Evolutionary conservation across 176 grass and related monocot genomes (phyloP), one percentile per base, ranked within the genome.

Genomic region (Dendrocalamus sinicus): DNA sequence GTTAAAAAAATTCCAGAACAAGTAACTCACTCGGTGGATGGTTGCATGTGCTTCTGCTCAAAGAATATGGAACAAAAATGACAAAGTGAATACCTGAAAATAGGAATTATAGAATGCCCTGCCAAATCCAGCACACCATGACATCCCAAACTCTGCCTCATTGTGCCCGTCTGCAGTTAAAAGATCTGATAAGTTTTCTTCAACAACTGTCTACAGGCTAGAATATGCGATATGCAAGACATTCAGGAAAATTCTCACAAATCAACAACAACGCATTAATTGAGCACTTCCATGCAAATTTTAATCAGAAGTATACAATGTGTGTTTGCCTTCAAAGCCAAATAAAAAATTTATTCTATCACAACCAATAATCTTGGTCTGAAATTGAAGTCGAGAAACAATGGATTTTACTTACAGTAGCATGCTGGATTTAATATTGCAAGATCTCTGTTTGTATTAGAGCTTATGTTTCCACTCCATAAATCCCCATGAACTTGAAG

Each of bases 101-200:
- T 96, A 99, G 14, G 96, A 89, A 77, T 81, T 86, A 77, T 98
- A 95, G 85, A 98, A 98, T 23, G 84, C 83, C 62, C 90, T 90
- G 12, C 93, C 70, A n/a, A 95, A 95, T 84, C 96, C 93, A 90
- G 96, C 96, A 73, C 96, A 96, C 93, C 96, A 99, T 54, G 96
- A 99, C 96, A 99, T 98, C 60, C 96, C 90, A 89, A 98, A 99
- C 64, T 99, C 92, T 76, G 92, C 93, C 84, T 98, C 96, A 39
- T 92, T 92, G 70, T 98, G 92, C 26, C 93, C 96, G 91, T 98
- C 96, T 96, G 78, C 26, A 81, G 54, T 65, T 85, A 59, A 66
- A 82, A 53, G 0, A 87, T 50, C 7, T 0, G 0, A 30, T 61
- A 17, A 67, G 4, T 28, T 79, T 77, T 23, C 23, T 55, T 72